Evolutionary conservation across 2,329 filamentous ascomycete species (phyloP).

Genomic region (Penicillium sp.): DNA sequence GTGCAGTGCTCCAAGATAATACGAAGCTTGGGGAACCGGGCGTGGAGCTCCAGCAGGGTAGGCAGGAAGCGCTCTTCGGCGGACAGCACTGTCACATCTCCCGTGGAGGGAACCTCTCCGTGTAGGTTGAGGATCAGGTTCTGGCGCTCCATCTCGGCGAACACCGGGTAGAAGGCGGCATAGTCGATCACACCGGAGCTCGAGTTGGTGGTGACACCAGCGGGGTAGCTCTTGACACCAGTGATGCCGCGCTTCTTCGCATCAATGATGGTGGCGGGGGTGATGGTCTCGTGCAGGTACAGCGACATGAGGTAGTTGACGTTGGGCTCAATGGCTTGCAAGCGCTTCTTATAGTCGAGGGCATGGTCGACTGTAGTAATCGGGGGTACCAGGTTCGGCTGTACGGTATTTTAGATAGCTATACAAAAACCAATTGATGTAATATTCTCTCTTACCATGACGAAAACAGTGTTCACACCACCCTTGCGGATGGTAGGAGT

Average conservation of each 20-base stretch:
- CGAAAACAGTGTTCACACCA: constrained; percentile 64
- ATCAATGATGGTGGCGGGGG: constrained; percentile 68
- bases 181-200: constrained; percentile 50
- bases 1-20: constrained; percentile 80
- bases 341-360: constrained; percentile 64
- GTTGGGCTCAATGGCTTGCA: constrained; percentile 61
- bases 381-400: constrained; percentile 67
- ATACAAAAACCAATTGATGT: constrained; percentile 28
- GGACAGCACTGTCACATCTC: constrained; percentile 60
- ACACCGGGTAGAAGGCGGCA: constrained; percentile 58
- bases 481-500: constrained; percentile 58
- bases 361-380: constrained; percentile 63
- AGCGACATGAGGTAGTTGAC: constrained; percentile 75
- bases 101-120: constrained; percentile 60
- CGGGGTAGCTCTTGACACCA: constrained; percentile 55
- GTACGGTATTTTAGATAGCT: constrained; percentile 12
- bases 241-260: constrained; percentile 72
- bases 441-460: constrained; percentile 45
- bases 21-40: constrained; percentile 64
- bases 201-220: constrained; percentile 61
- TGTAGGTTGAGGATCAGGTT: constrained; percentile 90
- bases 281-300: constrained; percentile 65
- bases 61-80: constrained; percentile 79
- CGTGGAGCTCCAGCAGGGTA: constrained; percentile 71
- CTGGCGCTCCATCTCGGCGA: constrained; percentile 84